These are phyloP conservation scores for Quercus rubra DNA, from an alignment of 306 rosid genomes.

Conservation along the genomic window DNA sequence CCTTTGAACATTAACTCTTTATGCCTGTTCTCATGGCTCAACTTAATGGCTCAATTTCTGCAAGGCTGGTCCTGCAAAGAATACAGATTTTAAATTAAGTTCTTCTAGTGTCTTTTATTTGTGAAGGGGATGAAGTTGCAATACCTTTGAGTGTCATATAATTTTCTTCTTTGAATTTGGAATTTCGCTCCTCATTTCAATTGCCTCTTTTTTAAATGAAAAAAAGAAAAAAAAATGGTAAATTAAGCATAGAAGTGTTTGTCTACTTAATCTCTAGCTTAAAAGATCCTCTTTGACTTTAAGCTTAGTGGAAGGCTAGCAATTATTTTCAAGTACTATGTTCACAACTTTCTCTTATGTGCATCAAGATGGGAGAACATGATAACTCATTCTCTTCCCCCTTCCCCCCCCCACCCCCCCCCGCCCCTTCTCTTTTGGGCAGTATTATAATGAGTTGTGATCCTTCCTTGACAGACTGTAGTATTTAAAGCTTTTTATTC, in stretches of 20 bases:
- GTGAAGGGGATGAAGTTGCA: not conserved
- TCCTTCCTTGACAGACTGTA: not conserved
- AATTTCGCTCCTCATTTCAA: not conserved
- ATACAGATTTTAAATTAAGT: not conserved
- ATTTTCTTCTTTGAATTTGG: not conserved
- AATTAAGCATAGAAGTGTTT: not conserved
- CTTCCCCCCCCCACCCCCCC: too few relatives aligned
- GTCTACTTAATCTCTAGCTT: not conserved
- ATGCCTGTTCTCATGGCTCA: not conserved
- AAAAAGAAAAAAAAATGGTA: not conserved
- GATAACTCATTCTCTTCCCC: not conserved
- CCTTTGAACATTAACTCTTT: not conserved
- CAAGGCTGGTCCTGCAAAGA: not conserved
- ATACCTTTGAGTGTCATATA: not conserved
- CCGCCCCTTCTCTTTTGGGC: not conserved
- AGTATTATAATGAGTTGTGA: not conserved
- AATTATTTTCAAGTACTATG: not conserved
- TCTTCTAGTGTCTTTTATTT: not conserved
- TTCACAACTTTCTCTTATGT: not conserved
- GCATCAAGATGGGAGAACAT: not conserved
- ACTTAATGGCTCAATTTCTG: not conserved
- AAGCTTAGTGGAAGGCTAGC: not conserved
- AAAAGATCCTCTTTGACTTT: not conserved
- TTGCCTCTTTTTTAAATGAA: not conserved
- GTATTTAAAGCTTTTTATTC: too few relatives aligned